Conservation (phyloP, 768 basidiomycete species). For the Cystoderma amianthinum region DNA sequence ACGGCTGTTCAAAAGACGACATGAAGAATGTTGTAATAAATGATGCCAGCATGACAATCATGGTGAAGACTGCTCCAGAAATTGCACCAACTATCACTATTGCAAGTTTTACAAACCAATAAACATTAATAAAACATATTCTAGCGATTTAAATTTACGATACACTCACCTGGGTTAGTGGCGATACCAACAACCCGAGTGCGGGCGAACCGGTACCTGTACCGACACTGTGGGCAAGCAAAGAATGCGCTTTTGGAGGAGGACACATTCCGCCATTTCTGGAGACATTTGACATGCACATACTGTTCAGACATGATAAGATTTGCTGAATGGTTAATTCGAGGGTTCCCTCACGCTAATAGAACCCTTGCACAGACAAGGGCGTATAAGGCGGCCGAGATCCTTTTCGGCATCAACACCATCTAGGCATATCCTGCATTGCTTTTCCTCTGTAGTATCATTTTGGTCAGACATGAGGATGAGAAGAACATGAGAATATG, state of each 20-base stretch:
- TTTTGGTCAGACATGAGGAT: conserved; percentile 11
- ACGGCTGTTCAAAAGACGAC: conserved; percentile 46
- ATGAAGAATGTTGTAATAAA: conserved; percentile 65
- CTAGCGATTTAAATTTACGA: conserved; percentile 2
- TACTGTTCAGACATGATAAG: conserved; percentile 33
- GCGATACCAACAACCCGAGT: conserved; percentile 67
- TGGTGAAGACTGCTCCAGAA: conserved; percentile 55
- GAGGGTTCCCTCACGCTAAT: conserved; percentile 42
- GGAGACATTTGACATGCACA: conserved; percentile 75
- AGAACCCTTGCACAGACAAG: conserved; percentile 74
- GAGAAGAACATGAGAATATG: no score
- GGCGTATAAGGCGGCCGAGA: conserved; percentile 74
- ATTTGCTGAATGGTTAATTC: conserved; percentile 8
- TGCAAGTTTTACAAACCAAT: conserved; percentile 5
- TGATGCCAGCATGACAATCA: conserved; percentile 62
- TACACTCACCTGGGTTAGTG: conserved; percentile 60
- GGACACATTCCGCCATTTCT: conserved; percentile 66
- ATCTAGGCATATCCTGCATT: conserved; percentile 83
- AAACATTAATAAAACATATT: conserved; percentile 8
- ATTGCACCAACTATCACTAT: conserved; percentile 64
- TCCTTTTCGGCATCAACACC: conserved; percentile 51
- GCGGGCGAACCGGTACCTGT: conserved; percentile 69
- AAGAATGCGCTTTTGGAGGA: conserved; percentile 65
- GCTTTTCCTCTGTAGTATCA: conserved; percentile 38
- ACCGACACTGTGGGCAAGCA: conserved; percentile 74